These are phyloP conservation scores for Collybiopsis luxurians DNA, from an alignment of 768 basidiomycete genomes.

Conservation along the genomic window DNA sequence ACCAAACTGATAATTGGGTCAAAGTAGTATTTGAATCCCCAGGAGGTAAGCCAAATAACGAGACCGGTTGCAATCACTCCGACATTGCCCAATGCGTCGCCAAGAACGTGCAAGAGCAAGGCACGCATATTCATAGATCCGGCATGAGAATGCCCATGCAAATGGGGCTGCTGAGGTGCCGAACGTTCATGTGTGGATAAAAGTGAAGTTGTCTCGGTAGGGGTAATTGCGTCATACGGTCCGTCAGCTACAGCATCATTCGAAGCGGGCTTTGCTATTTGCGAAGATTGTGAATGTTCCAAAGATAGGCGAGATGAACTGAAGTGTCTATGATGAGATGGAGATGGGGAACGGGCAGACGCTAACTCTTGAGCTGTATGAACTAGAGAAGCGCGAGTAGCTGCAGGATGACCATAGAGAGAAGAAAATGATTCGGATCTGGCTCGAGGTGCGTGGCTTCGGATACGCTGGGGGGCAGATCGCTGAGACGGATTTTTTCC, in stretches of 20 bases:
- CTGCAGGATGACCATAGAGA: constrained; percentile 71
- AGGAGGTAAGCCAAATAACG: constrained; percentile 87
- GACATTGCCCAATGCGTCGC: constrained; percentile 96
- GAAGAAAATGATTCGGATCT: constrained; percentile 50
- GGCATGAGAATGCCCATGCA: constrained; percentile 42
- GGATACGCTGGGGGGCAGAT: constrained; percentile 14
- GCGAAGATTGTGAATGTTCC: background rate
- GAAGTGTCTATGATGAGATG: constrained; percentile 13
- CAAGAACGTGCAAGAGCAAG: constrained; percentile 89
- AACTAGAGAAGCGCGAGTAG: constrained; percentile 68
- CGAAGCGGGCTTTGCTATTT: background rate
- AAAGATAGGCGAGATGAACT: constrained; percentile 22
- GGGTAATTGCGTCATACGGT: background rate
- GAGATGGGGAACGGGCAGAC: constrained; percentile 47
- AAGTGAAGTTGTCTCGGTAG: constrained; percentile 46
- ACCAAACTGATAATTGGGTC: constrained; percentile 93
- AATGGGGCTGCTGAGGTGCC: constrained; percentile 16
- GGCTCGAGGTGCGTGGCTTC: constrained; percentile 24
- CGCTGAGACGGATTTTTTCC: constrained; percentile 25
- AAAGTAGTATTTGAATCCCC: constrained; percentile 85
- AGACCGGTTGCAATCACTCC: constrained; percentile 96
- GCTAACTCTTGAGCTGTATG: constrained; percentile 86
- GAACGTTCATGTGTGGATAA: constrained; percentile 1
- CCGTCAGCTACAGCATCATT: background rate
- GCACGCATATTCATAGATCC: constrained; percentile 99